These are phyloP conservation scores for Kokia cookei DNA, from an alignment of 441 rosid species.

Conservation along the genomic window DNA sequence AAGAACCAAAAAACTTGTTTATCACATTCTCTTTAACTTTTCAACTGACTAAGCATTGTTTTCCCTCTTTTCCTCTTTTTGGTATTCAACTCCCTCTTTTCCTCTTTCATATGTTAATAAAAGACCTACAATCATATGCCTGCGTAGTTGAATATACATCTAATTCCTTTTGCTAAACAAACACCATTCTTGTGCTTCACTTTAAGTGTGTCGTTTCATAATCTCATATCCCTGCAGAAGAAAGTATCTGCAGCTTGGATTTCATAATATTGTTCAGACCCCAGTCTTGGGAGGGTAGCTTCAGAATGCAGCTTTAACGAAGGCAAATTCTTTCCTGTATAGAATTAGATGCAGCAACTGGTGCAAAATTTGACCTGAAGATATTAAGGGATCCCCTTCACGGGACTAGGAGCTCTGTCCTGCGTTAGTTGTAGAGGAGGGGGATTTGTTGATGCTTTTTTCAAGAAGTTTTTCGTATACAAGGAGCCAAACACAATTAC, in stretches of 20 bases:
- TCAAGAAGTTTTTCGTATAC: slow-evolving; percentile 52
- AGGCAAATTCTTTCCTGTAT: background rate
- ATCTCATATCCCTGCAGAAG: slow-evolving; percentile 13
- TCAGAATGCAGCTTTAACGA: slow-evolving; percentile 2
- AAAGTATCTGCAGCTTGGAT: slow-evolving; percentile 2
- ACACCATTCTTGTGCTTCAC: background rate
- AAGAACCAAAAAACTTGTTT: background rate
- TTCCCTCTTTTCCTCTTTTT: background rate
- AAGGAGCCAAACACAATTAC: slow-evolving; percentile 71
- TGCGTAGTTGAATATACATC: slow-evolving; percentile 6
- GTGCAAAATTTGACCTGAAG: background rate
- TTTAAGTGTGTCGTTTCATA: slow-evolving; percentile 4
- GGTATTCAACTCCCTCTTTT: background rate
- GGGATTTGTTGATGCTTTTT: slow-evolving; percentile 29
- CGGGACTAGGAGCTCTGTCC: slow-evolving; percentile 36
- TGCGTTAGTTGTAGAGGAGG: slow-evolving; percentile 31
- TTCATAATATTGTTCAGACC: background rate
- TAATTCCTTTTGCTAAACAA: background rate
- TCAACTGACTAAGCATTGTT: background rate
- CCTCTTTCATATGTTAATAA: background rate
- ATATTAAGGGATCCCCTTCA: slow-evolving; percentile 29
- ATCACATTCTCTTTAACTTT: background rate
- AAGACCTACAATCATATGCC: background rate
- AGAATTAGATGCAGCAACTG: slow-evolving; percentile 18
- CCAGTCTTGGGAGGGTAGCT: background rate